Percentiles rank a stretch among this genome's conserved stretches.
Evolutionary conservation across 2,329 filamentous ascomycete species (phyloP).

Genomic region (Ascosphaera apis): DNA sequence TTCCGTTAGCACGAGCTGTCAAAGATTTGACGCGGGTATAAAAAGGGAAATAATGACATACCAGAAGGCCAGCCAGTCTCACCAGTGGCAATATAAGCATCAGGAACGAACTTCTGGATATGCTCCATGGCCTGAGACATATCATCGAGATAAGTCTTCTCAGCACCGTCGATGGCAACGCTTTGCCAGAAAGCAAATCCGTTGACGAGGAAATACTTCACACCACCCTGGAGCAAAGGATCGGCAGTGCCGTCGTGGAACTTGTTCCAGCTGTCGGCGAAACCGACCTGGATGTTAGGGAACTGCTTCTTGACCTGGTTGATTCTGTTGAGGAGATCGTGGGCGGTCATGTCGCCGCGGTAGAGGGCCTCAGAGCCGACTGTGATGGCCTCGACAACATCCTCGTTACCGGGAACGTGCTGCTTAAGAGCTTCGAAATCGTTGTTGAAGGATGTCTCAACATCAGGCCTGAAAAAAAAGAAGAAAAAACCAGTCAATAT

Average conservation of each 20-base stretch:
- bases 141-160: slow-evolving; percentile 42
- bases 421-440: slow-evolving; percentile 36
- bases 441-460: slow-evolving; percentile 34
- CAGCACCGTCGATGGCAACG: slow-evolving; percentile 32
- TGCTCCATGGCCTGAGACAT: slow-evolving; percentile 39
- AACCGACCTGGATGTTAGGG: slow-evolving; percentile 35
- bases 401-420: slow-evolving; percentile 22
- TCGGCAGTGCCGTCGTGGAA: slow-evolving; percentile 45
- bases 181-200: slow-evolving; percentile 56
- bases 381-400: slow-evolving; percentile 43
- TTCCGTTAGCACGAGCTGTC: neutral
- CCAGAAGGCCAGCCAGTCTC: slow-evolving; percentile 45
- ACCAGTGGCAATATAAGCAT: slow-evolving; percentile 40
- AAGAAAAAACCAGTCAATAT: slow-evolving; percentile 1
- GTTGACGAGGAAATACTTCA: slow-evolving; percentile 41
- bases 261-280: slow-evolving; percentile 53
- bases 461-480: slow-evolving; percentile 29
- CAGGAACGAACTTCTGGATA: slow-evolving; percentile 36
- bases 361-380: slow-evolving; percentile 51
- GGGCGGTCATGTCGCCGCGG: slow-evolving; percentile 40
- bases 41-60: slow-evolving; percentile 6
- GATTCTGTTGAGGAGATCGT: slow-evolving; percentile 37
- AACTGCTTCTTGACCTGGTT: slow-evolving; percentile 32
- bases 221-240: slow-evolving; percentile 34
- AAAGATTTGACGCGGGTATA: neutral